These are phyloP conservation scores for Basidioascus undulatus DNA, from an alignment of 768 basidiomycete species.

Conservation along the genomic window DNA sequence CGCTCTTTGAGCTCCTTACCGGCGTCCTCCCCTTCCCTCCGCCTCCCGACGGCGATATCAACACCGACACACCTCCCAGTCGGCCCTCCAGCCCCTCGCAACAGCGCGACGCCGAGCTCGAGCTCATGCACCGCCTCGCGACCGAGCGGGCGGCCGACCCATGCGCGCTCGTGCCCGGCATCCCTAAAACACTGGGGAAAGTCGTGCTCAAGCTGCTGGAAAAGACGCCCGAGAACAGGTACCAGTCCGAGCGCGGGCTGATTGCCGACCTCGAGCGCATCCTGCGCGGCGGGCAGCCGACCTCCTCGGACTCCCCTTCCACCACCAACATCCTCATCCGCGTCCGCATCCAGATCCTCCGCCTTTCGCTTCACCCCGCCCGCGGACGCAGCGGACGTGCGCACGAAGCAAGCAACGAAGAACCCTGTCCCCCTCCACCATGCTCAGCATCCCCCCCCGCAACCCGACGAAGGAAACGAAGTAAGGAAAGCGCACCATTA, in stretches of 20 bases:
- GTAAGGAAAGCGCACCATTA: not conserved
- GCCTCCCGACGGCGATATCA: too few relatives aligned
- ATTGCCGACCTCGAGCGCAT: slow-evolving; percentile 7
- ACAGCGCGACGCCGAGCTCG: slow-evolving; percentile 2
- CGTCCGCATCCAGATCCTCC: too few relatives aligned
- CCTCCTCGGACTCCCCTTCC: too few relatives aligned
- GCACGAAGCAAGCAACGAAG: slow-evolving; percentile 70
- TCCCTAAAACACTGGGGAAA: slow-evolving; percentile 4
- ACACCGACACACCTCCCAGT: too few relatives aligned
- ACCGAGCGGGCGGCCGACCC: slow-evolving; percentile 1
- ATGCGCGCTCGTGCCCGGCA: not conserved
- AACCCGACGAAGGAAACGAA: not conserved
- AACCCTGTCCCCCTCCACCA: slow-evolving; percentile 78
- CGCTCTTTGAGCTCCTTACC: slow-evolving; percentile 6
- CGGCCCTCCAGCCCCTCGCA: too few relatives aligned
- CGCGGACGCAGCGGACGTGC: too few relatives aligned
- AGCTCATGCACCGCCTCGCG: slow-evolving; percentile 7
- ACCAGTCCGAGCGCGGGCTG: slow-evolving; percentile 5
- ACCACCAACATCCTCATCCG: too few relatives aligned
- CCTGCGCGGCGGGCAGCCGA: too few relatives aligned
- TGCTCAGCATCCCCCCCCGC: slow-evolving; percentile 37
- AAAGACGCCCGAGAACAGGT: slow-evolving; percentile 7
- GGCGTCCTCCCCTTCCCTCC: slow-evolving; percentile 4
- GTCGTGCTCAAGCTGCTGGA: slow-evolving; percentile 9
- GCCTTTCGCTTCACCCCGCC: too few relatives aligned